Percentiles rank a stretch among this genome's conserved stretches.
Conservation (phyloP, 192 early-diverging fungal species). For the Backusella macrospora region DNA sequence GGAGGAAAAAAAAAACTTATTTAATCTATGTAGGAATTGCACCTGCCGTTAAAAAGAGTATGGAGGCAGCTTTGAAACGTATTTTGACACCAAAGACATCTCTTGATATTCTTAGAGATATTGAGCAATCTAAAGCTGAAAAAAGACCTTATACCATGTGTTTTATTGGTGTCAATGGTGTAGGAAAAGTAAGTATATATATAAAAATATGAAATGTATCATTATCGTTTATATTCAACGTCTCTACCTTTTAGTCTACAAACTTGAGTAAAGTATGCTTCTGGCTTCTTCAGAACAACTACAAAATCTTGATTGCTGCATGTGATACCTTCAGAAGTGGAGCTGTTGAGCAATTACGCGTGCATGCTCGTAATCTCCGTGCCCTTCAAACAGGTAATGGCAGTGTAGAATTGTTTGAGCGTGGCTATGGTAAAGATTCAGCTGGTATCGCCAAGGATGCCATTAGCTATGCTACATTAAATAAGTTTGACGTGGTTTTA, state of each 20-base stretch:
- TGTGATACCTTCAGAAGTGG: slow-evolving; percentile 97
- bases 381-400: slow-evolving; percentile 62
- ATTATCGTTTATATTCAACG: background rate
- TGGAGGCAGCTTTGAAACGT: slow-evolving; percentile 82
- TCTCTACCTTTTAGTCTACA: slow-evolving; percentile 64
- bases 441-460: slow-evolving; percentile 96
- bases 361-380: slow-evolving; percentile 86
- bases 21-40: slow-evolving; percentile 48
- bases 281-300: slow-evolving; percentile 92
- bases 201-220: background rate
- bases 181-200: slow-evolving; percentile 50
- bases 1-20: background rate
- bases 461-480: slow-evolving; percentile 72
- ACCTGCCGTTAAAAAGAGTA: slow-evolving; percentile 71
- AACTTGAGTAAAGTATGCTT: slow-evolving; percentile 95
- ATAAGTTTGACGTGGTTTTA: slow-evolving; percentile 87
- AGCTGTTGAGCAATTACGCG: slow-evolving; percentile 93
- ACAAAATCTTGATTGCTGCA: slow-evolving; percentile 89
- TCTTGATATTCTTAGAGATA: slow-evolving; percentile 89
- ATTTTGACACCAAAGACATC: slow-evolving; percentile 90
- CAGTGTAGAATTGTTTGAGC: slow-evolving; percentile 89
- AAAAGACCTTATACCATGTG: slow-evolving; percentile 85
- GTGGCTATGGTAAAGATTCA: slow-evolving; percentile 96
- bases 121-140: slow-evolving; percentile 67
- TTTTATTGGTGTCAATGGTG: slow-evolving; percentile 96